These are phyloP conservation scores for Secale cereale DNA, from an alignment of 176 grass and related monocot species.

Conservation along the genomic window DNA sequence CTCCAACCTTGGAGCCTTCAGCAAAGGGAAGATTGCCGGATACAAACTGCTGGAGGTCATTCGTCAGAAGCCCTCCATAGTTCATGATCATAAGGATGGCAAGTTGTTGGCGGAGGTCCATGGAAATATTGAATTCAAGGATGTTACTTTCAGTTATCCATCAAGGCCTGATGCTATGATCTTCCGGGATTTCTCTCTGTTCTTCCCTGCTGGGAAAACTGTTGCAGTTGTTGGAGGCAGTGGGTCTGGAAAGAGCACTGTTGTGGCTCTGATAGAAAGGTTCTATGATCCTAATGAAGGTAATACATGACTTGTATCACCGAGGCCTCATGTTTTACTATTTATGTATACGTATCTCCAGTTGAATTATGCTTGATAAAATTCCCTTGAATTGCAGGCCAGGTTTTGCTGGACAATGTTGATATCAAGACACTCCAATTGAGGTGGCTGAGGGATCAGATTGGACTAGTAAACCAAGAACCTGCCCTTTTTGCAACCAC, in stretches of 20 bases:
- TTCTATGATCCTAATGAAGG: slow-evolving; percentile 99
- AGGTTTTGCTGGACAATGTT: slow-evolving; percentile 94
- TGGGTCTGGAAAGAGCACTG: slow-evolving; percentile 97
- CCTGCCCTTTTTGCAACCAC: slow-evolving; percentile 97
- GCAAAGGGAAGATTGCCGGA: slow-evolving; percentile 96
- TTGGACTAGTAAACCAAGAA: slow-evolving; percentile 98
- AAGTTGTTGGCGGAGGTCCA: slow-evolving; percentile 89
- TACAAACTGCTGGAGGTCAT: slow-evolving; percentile 95
- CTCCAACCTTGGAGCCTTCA: slow-evolving; percentile 96
- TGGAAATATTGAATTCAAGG: slow-evolving; percentile 98
- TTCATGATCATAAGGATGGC: slow-evolving; percentile 74
- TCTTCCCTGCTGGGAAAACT: slow-evolving; percentile 95
- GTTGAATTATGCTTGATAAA: not conserved
- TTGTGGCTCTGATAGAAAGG: slow-evolving; percentile 95
- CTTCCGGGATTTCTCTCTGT: slow-evolving; percentile 92
- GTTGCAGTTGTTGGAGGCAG: slow-evolving; percentile 94
- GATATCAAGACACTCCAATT: slow-evolving; percentile 91
- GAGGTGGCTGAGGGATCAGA: slow-evolving; percentile 94
- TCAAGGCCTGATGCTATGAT: slow-evolving; percentile 95
- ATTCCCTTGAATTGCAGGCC: slow-evolving; percentile 44
- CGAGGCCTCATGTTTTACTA: not conserved
- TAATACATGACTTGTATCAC: slow-evolving; percentile 4
- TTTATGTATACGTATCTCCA: not conserved
- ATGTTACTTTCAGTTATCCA: slow-evolving; percentile 98
- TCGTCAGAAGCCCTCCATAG: slow-evolving; percentile 85